phyloP scores from a whole-genome alignment of 1,139 yeast genomes.

The Geotrichum cucujoidarum region DNA sequence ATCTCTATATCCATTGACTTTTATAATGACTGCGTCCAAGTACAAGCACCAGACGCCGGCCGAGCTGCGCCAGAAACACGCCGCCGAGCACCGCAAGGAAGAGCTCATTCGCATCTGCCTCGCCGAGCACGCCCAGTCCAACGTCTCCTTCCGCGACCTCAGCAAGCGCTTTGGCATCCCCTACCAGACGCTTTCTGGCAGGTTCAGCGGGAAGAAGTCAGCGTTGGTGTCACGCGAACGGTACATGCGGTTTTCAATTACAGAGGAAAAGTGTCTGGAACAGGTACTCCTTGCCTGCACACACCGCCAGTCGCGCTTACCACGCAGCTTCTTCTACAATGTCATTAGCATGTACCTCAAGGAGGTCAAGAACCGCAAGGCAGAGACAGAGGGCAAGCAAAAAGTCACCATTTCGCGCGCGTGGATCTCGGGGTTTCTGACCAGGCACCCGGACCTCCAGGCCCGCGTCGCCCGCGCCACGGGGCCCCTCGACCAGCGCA shows the following conservation, averaged over 20 bases:
- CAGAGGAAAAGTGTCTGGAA: slow-evolving; percentile 7
- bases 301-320: slow-evolving; percentile 7
- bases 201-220: background rate
- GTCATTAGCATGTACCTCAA: slow-evolving; percentile 10
- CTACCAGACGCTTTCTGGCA: slow-evolving; percentile 2
- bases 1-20: background rate
- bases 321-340: slow-evolving; percentile 7
- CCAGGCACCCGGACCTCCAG: slow-evolving; percentile 7
- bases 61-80: slow-evolving; percentile 1
- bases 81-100: slow-evolving; percentile 4
- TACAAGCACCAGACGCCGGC: slow-evolving; percentile 1
- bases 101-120: slow-evolving; percentile 3
- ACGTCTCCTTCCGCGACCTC: background rate
- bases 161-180: slow-evolving; percentile 1
- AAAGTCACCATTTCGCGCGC: slow-evolving; percentile 1
- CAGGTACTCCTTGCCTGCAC: slow-evolving; percentile 7
- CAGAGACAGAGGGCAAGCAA: background rate
- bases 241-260: slow-evolving; percentile 2
- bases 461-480: slow-evolving; percentile 1
- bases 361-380: background rate
- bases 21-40: background rate
- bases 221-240: slow-evolving; percentile 6
- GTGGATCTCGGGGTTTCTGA: slow-evolving; percentile 12
- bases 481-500: background rate
- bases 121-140: background rate